phyloP scores from a whole-genome alignment of 352 stramenopile genomes.

The Globisporangium cylindrosporum region DNA sequence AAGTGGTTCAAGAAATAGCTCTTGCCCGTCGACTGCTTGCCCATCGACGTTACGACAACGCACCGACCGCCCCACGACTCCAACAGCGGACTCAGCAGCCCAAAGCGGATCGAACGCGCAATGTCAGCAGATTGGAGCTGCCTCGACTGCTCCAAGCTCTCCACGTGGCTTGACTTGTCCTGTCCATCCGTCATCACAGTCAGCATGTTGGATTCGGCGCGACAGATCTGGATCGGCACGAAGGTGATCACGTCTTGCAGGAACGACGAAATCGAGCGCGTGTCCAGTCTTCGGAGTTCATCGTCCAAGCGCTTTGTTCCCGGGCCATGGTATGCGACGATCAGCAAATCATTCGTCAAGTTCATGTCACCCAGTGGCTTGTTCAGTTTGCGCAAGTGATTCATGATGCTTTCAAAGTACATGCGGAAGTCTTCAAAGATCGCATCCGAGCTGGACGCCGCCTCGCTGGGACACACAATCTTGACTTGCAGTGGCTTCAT shows the following conservation, averaged over 20 bases:
- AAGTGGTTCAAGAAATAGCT: slow-evolving; percentile 81
- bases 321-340: background rate
- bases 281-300: slow-evolving; percentile 16
- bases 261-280: slow-evolving; percentile 23
- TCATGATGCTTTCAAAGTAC: slow-evolving; percentile 44
- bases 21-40: slow-evolving; percentile 66
- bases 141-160: slow-evolving; percentile 22
- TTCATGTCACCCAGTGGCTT: slow-evolving; percentile 50
- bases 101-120: slow-evolving; percentile 28
- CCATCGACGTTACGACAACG: slow-evolving; percentile 21
- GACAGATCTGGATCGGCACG: slow-evolving; percentile 71
- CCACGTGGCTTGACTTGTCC: slow-evolving; percentile 22
- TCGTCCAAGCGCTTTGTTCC: slow-evolving; percentile 7
- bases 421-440: background rate
- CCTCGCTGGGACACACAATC: slow-evolving; percentile 18
- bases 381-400: slow-evolving; percentile 48
- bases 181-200: slow-evolving; percentile 49
- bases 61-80: slow-evolving; percentile 19
- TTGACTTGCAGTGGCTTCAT: slow-evolving; percentile 21
- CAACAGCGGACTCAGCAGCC: slow-evolving; percentile 17
- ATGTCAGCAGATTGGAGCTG: slow-evolving; percentile 34
- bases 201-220: slow-evolving; percentile 56
- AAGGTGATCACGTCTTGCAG: slow-evolving; percentile 56
- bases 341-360: slow-evolving; percentile 12
- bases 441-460: slow-evolving; percentile 1